These are phyloP conservation scores for Parafenestella ontariensis DNA, from an alignment of 2,329 filamentous ascomycete species.

Conservation along the genomic window DNA sequence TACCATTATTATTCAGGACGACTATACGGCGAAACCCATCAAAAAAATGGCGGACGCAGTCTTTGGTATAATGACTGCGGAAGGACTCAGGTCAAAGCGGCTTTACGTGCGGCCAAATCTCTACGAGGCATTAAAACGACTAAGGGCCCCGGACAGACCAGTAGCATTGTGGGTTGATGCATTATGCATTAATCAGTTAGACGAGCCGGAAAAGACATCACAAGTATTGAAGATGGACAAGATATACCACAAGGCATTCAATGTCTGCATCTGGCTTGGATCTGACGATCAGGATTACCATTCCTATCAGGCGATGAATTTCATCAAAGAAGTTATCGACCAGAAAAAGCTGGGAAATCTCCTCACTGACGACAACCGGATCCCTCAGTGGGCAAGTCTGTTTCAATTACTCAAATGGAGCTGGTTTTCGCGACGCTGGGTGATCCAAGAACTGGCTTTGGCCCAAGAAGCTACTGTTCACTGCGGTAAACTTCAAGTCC, in stretches of 20 bases:
- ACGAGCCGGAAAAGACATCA: not conserved
- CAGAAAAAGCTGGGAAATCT: not conserved
- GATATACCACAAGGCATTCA: conserved; percentile 10
- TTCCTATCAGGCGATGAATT: not conserved
- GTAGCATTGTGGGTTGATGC: not conserved
- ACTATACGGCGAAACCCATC: no score
- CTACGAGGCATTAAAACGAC: not conserved
- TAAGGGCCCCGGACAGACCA: not conserved
- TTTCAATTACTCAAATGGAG: conserved; percentile 1
- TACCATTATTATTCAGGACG: not conserved
- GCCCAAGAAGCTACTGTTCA: conserved; percentile 11
- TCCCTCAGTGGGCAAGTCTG: not conserved
- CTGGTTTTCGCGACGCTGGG: conserved; percentile 16
- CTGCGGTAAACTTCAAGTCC: conserved; percentile 25
- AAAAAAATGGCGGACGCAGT: no score
- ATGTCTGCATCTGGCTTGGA: conserved; percentile 5
- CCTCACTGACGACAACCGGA: not conserved
- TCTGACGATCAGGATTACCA: not conserved
- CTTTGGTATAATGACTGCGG: no score
- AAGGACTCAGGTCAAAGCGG: no score
- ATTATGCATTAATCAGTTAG: not conserved
- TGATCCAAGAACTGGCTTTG: conserved; percentile 17
- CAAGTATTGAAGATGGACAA: conserved; percentile 12
- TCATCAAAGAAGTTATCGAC: not conserved
- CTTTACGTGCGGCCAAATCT: conserved; percentile 7